Percentiles rank a stretch among this genome's conserved stretches.
phyloP scores from a whole-genome alignment of 345 rosid species.

The Physaria fendleri region DNA sequence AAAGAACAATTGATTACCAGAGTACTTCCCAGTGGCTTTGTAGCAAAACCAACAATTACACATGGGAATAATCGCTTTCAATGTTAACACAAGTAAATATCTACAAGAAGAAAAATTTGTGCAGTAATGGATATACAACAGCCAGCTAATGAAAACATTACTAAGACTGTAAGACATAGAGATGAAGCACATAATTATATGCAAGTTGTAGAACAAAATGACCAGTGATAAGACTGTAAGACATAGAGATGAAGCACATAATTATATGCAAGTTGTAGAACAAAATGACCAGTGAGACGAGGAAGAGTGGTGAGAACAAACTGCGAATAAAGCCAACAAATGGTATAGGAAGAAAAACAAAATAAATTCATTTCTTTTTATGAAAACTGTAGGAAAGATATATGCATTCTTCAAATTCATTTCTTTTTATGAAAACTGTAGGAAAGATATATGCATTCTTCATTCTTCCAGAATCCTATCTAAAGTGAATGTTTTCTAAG shows the following conservation, averaged over 20 bases:
- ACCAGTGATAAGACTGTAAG: too few species aligned
- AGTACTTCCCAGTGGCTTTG: background rate
- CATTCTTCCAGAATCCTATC: too few species aligned
- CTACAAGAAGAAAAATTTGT: background rate
- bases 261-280: background rate
- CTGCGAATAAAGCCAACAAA: background rate
- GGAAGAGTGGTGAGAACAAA: background rate
- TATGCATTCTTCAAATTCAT: too few species aligned
- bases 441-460: too few species aligned
- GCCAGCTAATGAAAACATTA: background rate
- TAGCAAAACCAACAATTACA: background rate
- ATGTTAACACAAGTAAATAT: too few species aligned
- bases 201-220: background rate
- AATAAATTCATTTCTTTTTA: too few species aligned
- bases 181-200: background rate
- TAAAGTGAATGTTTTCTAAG: too few species aligned
- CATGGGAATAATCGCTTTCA: too few species aligned
- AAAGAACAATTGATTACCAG: background rate
- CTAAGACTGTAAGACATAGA: background rate
- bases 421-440: too few species aligned
- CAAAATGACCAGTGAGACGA: background rate
- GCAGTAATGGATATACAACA: background rate
- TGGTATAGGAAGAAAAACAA: background rate
- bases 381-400: too few species aligned
- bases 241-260: background rate